These are phyloP conservation scores for Xanthoconium stramineum DNA, from an alignment of 768 basidiomycete genomes.

Conservation along the genomic window DNA sequence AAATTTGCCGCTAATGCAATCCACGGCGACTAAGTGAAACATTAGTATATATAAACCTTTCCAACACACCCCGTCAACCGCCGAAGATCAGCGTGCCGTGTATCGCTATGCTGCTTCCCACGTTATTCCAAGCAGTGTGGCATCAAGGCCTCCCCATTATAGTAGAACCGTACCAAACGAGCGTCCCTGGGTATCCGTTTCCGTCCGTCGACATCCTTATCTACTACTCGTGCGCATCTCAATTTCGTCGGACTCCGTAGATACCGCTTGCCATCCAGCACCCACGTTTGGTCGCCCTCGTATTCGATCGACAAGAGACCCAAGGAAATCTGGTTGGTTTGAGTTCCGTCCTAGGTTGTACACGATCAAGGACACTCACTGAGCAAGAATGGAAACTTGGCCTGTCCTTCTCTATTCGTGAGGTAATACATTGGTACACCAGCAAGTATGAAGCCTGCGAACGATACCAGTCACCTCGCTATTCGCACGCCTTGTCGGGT, in stretches of 20 bases:
- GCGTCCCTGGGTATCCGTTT: no score
- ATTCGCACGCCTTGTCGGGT: neutral
- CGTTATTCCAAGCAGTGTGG: neutral
- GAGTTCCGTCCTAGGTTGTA: neutral
- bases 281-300: slow-evolving; percentile 50
- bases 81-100: no score
- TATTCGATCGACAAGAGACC: slow-evolving; percentile 43
- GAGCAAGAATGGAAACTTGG: slow-evolving; percentile 29
- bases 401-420: slow-evolving; percentile 53
- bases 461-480: neutral
- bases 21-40: no score
- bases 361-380: slow-evolving; percentile 34
- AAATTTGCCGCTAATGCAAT: no score
- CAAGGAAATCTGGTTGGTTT: slow-evolving; percentile 37
- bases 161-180: no score
- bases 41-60: no score
- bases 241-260: slow-evolving; percentile 63
- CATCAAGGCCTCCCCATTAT: no score
- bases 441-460: slow-evolving; percentile 67
- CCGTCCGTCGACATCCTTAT: neutral
- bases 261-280: slow-evolving; percentile 75
- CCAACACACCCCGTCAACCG: no score
- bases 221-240: slow-evolving; percentile 43
- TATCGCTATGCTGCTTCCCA: neutral
- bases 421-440: slow-evolving; percentile 84